phyloP scores from a whole-genome alignment of 768 basidiomycete genomes.

The Lyophyllum decastes region DNA sequence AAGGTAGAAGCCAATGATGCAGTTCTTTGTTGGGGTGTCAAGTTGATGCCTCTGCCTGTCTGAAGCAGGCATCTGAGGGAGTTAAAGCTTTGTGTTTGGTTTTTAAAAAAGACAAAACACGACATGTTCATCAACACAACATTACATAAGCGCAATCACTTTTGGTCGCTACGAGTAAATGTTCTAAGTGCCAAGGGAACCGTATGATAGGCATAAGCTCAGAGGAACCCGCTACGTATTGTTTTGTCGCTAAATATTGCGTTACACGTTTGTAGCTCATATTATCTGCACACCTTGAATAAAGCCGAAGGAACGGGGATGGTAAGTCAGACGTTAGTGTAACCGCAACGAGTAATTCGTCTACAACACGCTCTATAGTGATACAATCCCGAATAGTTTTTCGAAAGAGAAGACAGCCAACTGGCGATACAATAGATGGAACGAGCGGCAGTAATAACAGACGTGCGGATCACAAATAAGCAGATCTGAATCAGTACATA shows the following conservation, averaged over 20 bases:
- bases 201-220: conserved; percentile 49
- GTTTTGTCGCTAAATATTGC: neutral
- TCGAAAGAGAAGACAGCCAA: conserved; percentile 16
- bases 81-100: too few relatives aligned
- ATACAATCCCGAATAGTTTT: neutral
- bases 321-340: conserved; percentile 63
- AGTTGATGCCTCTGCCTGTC: too few relatives aligned
- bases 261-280: neutral
- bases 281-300: conserved; percentile 41
- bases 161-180: too few relatives aligned
- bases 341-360: conserved; percentile 62
- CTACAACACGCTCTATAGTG: conserved; percentile 48
- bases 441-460: conserved; percentile 25
- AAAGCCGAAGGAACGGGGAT: conserved; percentile 61
- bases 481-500: neutral
- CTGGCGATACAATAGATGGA: conserved; percentile 22
- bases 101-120: too few relatives aligned
- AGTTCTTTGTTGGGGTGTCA: too few relatives aligned
- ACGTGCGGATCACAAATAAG: conserved; percentile 25
- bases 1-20: too few relatives aligned
- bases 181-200: conserved; percentile 60
- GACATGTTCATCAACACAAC: too few relatives aligned
- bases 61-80: too few relatives aligned
- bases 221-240: conserved; percentile 36
- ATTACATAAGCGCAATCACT: too few relatives aligned